Conservation (phyloP, 2,329 filamentous ascomycete genomes). For the Fusarium sp. region DNA sequence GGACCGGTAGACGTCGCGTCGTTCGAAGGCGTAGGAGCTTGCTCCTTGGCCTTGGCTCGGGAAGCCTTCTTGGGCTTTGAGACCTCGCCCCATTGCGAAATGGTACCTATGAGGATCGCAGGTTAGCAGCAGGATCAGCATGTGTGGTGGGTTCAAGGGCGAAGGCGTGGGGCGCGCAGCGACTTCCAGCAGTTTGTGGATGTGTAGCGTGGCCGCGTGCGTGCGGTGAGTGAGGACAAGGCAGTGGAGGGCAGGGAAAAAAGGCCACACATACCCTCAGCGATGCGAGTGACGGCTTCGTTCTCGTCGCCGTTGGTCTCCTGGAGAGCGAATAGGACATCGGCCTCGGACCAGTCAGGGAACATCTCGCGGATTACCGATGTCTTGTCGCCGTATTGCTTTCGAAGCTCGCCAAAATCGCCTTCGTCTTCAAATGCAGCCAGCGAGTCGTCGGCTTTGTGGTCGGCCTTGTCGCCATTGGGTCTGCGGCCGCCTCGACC, state of each 20-base stretch:
- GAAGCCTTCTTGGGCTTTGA: conserved; percentile 82
- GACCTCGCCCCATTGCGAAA: conserved; percentile 87
- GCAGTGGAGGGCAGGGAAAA: conserved; percentile 3
- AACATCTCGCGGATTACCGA: conserved; percentile 91
- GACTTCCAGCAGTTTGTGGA: conserved; percentile 8
- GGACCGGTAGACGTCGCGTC: conserved; percentile 57
- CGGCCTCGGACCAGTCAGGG: conserved; percentile 93
- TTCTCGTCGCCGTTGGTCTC: conserved; percentile 86
- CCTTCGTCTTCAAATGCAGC: conserved; percentile 80
- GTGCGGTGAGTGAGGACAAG: conserved; percentile 21
- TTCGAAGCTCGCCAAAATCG: conserved; percentile 92
- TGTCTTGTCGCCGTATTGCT: conserved; percentile 84
- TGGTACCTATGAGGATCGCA: conserved; percentile 66
- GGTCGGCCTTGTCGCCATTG: conserved; percentile 75
- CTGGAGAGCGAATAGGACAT: conserved; percentile 91
- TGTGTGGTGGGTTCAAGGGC: background rate
- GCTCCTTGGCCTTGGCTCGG: conserved; percentile 78
- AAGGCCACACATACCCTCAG: conserved; percentile 70
- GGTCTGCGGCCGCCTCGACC: conserved; percentile 77
- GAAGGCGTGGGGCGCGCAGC: conserved; percentile 8
- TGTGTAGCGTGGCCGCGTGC: conserved; percentile 29
- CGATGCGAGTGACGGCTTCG: conserved; percentile 79
- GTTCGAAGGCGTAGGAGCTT: conserved; percentile 61
- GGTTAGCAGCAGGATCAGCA: conserved; percentile 42
- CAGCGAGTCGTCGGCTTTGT: conserved; percentile 69